Evolutionary conservation across 2,329 filamentous ascomycete species (phyloP).

Genomic region (Pseudopithomyces chartarum): DNA sequence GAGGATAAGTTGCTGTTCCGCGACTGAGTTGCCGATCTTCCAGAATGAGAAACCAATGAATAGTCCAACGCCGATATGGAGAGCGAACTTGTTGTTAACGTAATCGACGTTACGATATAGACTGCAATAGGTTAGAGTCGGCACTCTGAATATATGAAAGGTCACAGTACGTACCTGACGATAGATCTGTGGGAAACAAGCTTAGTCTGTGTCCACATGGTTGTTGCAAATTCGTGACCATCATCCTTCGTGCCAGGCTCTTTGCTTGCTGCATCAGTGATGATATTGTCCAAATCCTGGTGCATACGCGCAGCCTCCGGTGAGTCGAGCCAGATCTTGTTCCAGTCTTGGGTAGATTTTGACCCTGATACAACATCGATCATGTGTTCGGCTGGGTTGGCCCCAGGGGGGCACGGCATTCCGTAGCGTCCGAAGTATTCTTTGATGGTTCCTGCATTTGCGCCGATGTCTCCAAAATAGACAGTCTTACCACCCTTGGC

Average conservation of each 20-base stretch:
- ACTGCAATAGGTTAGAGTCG: slow-evolving; percentile 18
- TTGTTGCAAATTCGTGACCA: slow-evolving; percentile 40
- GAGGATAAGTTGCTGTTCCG: slow-evolving; percentile 49
- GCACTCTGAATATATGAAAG: too few relatives aligned
- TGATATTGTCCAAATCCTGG: slow-evolving; percentile 44
- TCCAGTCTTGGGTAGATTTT: slow-evolving; percentile 63
- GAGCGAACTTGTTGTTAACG: slow-evolving; percentile 30
- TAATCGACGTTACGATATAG: slow-evolving; percentile 33
- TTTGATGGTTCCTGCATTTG: slow-evolving; percentile 71
- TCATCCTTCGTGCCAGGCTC: slow-evolving; percentile 45
- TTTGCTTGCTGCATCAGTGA: slow-evolving; percentile 45
- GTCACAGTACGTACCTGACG: too few relatives aligned
- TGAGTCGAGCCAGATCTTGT: slow-evolving; percentile 45
- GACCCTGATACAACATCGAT: slow-evolving; percentile 70
- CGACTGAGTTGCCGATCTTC: slow-evolving; percentile 29
- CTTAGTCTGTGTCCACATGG: slow-evolving; percentile 29
- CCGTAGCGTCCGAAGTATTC: slow-evolving; percentile 58
- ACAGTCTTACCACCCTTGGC: slow-evolving; percentile 79
- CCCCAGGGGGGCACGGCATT: slow-evolving; percentile 61
- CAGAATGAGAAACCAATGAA: slow-evolving; percentile 37
- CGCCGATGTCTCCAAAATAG: slow-evolving; percentile 84
- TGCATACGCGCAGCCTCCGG: slow-evolving; percentile 39
- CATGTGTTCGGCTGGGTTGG: slow-evolving; percentile 75
- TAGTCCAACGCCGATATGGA: slow-evolving; percentile 29
- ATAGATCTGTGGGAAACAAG: slow-evolving; percentile 23